These are phyloP conservation scores for Apiospora sp. DNA, from an alignment of 2,329 filamentous ascomycete species.

Conservation along the genomic window DNA sequence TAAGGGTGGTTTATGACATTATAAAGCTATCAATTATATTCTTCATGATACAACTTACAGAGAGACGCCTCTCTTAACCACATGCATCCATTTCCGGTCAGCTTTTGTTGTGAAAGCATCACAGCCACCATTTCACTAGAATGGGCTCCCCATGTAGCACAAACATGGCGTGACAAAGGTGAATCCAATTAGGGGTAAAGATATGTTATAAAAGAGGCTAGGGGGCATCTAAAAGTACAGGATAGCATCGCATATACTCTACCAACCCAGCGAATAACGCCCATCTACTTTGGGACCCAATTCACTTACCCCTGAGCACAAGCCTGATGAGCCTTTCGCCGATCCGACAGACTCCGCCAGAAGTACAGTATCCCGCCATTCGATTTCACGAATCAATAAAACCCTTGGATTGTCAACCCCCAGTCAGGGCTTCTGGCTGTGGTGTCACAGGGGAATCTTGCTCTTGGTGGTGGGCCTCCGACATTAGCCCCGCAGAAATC, in stretches of 20 bases:
- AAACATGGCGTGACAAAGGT: neutral
- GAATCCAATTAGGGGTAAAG: neutral
- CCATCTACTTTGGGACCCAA: too few relatives aligned
- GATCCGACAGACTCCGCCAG: neutral
- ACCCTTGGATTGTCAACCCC: neutral
- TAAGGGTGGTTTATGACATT: neutral
- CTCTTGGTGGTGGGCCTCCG: neutral
- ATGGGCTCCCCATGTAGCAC: neutral
- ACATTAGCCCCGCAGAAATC: neutral
- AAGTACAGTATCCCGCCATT: neutral
- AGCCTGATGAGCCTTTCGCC: neutral
- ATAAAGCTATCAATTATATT: neutral
- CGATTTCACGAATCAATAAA: neutral
- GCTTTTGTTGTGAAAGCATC: too few relatives aligned
- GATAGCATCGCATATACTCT: neutral
- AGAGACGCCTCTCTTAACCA: neutral
- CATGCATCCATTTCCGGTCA: neutral
- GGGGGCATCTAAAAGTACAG: too few relatives aligned
- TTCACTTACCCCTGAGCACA: neutral
- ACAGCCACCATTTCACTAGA: neutral
- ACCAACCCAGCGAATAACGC: neutral
- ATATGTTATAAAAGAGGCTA: neutral
- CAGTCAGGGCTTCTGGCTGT: too few relatives aligned
- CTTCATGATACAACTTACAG: neutral
- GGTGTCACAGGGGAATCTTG: neutral